These are phyloP conservation scores for Papiliotrema flavescens DNA, from an alignment of 1,284 basidiomycete genomes.

Conservation along the genomic window DNA sequence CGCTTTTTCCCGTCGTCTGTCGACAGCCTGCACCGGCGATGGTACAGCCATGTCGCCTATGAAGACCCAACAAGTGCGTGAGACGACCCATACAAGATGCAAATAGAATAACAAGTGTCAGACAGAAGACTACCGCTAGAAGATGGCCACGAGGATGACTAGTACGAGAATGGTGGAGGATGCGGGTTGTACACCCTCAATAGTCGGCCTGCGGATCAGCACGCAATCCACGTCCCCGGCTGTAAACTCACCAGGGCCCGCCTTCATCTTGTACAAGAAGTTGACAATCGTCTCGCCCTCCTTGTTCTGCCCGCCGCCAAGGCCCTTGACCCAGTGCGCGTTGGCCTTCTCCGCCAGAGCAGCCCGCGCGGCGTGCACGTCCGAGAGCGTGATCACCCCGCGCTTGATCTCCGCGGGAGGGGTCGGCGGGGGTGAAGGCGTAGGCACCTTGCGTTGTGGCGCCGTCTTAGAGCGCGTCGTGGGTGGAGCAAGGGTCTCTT, in stretches of 20 bases:
- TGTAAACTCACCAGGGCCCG: constrained; percentile 41
- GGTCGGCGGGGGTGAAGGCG: constrained; percentile 17
- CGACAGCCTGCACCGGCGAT: no score
- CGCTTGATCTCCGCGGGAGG: constrained; percentile 21
- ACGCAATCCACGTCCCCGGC: neutral
- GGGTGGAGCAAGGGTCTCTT: constrained; percentile 19
- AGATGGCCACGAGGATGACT: no score
- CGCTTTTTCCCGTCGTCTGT: no score
- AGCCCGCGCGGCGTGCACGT: constrained; percentile 37
- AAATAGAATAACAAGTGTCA: no score
- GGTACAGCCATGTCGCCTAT: no score
- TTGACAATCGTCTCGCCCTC: constrained; percentile 47
- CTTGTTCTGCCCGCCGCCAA: constrained; percentile 47
- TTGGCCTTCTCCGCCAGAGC: constrained; percentile 46
- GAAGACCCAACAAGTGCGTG: no score
- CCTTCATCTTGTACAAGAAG: constrained; percentile 49
- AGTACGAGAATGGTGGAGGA: neutral
- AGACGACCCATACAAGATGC: no score
- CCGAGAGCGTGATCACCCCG: constrained; percentile 43
- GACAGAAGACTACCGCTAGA: no score
- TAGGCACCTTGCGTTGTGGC: constrained; percentile 20
- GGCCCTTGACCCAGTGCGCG: constrained; percentile 44
- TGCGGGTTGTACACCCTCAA: constrained; percentile 42
- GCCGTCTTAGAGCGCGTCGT: constrained; percentile 43
- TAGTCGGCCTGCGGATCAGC: constrained; percentile 25